These are phyloP conservation scores for Papiliotrema fonsecae DNA, from an alignment of 1,284 basidiomycete species.

Conservation along the genomic window DNA sequence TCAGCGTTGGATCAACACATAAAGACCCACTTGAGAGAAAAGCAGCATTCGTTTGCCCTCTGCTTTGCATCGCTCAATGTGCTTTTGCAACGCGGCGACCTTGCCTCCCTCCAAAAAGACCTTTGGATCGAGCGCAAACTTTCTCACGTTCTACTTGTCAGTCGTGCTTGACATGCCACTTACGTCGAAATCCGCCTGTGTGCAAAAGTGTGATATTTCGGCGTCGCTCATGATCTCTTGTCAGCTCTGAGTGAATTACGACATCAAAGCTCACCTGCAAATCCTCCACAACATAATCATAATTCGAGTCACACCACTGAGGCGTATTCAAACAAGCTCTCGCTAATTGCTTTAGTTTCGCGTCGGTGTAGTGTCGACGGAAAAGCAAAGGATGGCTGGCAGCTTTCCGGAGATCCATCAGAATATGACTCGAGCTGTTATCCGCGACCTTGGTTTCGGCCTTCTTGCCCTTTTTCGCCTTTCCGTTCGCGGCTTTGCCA, in stretches of 20 bases:
- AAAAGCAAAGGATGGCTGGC: constrained; percentile 95
- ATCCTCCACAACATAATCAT: constrained; percentile 81
- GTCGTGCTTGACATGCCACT: constrained; percentile 16
- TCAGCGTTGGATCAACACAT: not conserved
- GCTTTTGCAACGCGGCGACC: constrained; percentile 65
- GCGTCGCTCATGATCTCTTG: constrained; percentile 83
- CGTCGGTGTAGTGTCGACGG: constrained; percentile 74
- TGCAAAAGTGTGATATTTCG: constrained; percentile 77
- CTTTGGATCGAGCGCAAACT: constrained; percentile 66
- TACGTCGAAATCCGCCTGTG: constrained; percentile 67
- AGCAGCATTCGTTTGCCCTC: constrained; percentile 81
- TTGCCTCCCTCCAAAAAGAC: constrained; percentile 90
- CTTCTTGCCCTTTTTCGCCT: constrained; percentile 65
- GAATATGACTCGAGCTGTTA: constrained; percentile 62
- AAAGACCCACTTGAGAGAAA: constrained; percentile 72
- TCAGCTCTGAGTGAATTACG: constrained; percentile 19
- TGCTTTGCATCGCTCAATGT: constrained; percentile 65
- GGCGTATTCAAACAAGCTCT: constrained; percentile 83
- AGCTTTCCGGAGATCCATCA: constrained; percentile 95
- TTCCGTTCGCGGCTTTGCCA: constrained; percentile 36
- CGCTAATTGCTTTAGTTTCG: constrained; percentile 68
- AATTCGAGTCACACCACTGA: constrained; percentile 71
- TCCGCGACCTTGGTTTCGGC: constrained; percentile 43
- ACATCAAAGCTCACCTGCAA: constrained; percentile 53
- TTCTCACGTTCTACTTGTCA: constrained; percentile 62